Evolutionary conservation across 2,329 filamentous ascomycete genomes (phyloP).

Genomic region (Dothistroma septosporum): DNA sequence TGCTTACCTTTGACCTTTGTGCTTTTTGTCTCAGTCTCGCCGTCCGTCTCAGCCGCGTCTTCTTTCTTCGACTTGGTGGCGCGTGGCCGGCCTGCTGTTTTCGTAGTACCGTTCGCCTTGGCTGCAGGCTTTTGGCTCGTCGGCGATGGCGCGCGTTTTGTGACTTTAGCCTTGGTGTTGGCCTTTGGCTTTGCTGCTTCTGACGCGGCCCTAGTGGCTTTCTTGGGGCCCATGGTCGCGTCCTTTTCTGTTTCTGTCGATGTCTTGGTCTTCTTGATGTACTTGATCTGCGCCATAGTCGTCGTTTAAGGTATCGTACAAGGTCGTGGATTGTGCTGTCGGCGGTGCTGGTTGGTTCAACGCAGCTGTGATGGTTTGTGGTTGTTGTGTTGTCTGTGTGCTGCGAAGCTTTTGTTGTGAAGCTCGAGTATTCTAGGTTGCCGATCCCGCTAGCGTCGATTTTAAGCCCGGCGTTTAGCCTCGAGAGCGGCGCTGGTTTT

Average conservation of each 20-base stretch:
- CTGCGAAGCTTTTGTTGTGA: neutral
- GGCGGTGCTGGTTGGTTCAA: neutral
- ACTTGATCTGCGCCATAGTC: constrained; percentile 31
- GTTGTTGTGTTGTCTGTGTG: neutral
- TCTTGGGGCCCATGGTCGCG: constrained; percentile 21
- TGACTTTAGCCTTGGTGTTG: constrained; percentile 31
- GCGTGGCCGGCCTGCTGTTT: constrained; percentile 12
- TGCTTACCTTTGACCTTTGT: constrained; percentile 22
- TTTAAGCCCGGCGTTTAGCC: neutral
- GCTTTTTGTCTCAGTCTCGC: constrained; percentile 16
- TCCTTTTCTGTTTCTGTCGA: constrained; percentile 18
- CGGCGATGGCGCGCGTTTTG: constrained; percentile 16
- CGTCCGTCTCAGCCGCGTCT: constrained; percentile 16
- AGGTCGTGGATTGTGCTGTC: neutral
- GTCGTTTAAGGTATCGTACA: neutral
- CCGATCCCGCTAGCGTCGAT: neutral
- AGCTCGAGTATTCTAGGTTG: neutral
- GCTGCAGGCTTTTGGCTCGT: constrained; percentile 19
- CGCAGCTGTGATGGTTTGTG: neutral
- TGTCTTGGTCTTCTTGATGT: constrained; percentile 27
- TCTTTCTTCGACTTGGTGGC: constrained; percentile 15
- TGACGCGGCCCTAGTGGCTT: constrained; percentile 8
- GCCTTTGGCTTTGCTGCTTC: constrained; percentile 23
- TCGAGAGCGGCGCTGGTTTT: too few relatives aligned
- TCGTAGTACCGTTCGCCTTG: constrained; percentile 29